Conservation (phyloP, 2,329 filamentous ascomycete species). For the Sarocladiaceae sp. region DNA sequence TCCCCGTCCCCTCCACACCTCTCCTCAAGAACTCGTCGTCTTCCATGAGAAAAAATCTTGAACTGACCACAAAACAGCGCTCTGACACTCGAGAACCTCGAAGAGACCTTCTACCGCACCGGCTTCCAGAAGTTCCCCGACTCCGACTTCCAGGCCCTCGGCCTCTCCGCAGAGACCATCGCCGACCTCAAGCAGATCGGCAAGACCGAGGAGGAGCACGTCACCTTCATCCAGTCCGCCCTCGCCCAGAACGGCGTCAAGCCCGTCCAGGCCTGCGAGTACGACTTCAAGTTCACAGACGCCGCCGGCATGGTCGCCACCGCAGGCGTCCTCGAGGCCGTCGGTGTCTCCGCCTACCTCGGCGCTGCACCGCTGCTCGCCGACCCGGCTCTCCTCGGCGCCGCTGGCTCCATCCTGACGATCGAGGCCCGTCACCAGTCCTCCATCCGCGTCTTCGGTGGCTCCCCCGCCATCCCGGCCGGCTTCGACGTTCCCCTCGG, state of each 20-base stretch:
- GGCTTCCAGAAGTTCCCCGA: constrained; percentile 62
- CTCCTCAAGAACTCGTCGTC: background rate
- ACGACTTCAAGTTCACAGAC: constrained; percentile 65
- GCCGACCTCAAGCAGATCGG: constrained; percentile 55
- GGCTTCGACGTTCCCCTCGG: constrained; percentile 66
- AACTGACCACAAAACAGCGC: constrained; percentile 31
- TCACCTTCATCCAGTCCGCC: constrained; percentile 39
- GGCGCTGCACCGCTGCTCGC: constrained; percentile 62
- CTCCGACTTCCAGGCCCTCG: constrained; percentile 54
- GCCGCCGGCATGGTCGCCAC: constrained; percentile 62
- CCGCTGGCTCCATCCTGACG: constrained; percentile 64
- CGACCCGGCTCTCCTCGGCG: constrained; percentile 52
- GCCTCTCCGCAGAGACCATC: constrained; percentile 22
- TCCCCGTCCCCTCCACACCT: constrained; percentile 9
- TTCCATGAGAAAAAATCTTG: background rate
- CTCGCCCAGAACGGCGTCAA: constrained; percentile 56
- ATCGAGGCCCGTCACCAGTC: constrained; percentile 70
- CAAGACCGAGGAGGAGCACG: constrained; percentile 49
- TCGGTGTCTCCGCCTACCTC: constrained; percentile 68
- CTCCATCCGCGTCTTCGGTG: constrained; percentile 57
- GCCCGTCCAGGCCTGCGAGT: constrained; percentile 63
- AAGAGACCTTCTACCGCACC: constrained; percentile 65
- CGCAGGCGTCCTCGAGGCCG: constrained; percentile 63
- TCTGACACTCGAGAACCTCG: constrained; percentile 68
- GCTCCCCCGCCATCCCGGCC: constrained; percentile 55